Percentiles rank a stretch among this genome's conserved stretches.
Conservation (phyloP, 768 basidiomycete species). For the Rubroboletus pulcherrimus region DNA sequence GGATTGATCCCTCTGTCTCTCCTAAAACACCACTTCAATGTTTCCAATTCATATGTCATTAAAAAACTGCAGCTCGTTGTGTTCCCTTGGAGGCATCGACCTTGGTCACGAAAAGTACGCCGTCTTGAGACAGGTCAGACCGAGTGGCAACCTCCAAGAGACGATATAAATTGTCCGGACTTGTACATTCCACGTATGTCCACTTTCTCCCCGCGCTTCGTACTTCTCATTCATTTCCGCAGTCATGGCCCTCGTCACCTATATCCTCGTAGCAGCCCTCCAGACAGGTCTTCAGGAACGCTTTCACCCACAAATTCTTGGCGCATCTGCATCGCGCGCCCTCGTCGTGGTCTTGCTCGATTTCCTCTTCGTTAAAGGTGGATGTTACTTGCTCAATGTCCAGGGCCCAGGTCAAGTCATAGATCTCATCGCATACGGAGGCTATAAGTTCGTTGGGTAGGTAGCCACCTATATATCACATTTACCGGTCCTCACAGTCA, state of each 20-base stretch:
- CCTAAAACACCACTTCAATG: constrained; percentile 91
- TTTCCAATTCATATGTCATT: constrained; percentile 94
- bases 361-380: constrained; percentile 83
- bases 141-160: constrained; percentile 85
- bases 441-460: constrained; percentile 97
- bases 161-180: constrained; percentile 95
- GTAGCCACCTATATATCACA: constrained; percentile 14
- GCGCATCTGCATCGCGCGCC: constrained; percentile 80
- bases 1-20: constrained; percentile 70
- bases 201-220: background rate
- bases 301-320: constrained; percentile 89
- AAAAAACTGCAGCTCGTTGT: constrained; percentile 81
- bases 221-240: constrained; percentile 11
- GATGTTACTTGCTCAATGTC: constrained; percentile 92
- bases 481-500: background rate
- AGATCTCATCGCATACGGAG: constrained; percentile 88
- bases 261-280: constrained; percentile 85
- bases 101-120: constrained; percentile 71
- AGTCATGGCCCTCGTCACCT: constrained; percentile 97
- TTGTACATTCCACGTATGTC: constrained; percentile 87
- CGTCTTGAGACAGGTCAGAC: constrained; percentile 60
- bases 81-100: constrained; percentile 94
- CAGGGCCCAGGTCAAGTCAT: constrained; percentile 65
- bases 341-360: constrained; percentile 83
- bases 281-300: constrained; percentile 76